phyloP scores from a whole-genome alignment of 179 eudicot genomes.

The Camellia oleifera region DNA sequence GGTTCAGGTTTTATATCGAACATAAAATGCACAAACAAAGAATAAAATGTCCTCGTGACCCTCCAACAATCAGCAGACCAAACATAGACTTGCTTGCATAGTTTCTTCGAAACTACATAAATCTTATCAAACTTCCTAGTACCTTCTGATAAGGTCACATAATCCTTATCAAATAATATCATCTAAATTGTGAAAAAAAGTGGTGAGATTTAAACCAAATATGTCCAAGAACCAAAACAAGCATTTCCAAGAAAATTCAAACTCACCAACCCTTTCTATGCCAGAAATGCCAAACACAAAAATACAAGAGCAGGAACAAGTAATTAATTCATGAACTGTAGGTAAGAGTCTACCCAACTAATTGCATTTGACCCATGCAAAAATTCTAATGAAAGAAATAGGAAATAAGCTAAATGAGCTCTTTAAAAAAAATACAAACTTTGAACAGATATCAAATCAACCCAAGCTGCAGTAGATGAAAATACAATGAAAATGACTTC shows the following conservation, averaged over 20 bases:
- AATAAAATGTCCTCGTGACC: neutral
- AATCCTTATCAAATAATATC: neutral
- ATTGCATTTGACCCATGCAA: neutral
- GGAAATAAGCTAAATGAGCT: neutral
- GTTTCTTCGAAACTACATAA: neutral
- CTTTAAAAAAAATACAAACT: too few species aligned
- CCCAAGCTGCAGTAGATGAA: neutral
- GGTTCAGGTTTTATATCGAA: neutral
- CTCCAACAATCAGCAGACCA: neutral
- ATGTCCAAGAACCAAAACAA: neutral
- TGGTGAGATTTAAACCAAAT: too few species aligned
- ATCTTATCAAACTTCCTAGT: neutral
- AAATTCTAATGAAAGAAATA: too few species aligned
- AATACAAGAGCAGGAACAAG: neutral
- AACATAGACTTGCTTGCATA: neutral
- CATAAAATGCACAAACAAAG: neutral
- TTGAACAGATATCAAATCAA: neutral
- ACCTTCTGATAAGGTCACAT: neutral
- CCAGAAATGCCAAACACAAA: neutral
- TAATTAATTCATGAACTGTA: neutral
- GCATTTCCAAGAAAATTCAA: neutral
- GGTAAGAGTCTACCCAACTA: neutral
- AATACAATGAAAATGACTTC: neutral
- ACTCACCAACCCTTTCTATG: neutral
- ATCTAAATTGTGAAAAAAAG: neutral